Conservation (phyloP, 495 filamentous ascomycete genomes). For the Evernia prunastri region DNA sequence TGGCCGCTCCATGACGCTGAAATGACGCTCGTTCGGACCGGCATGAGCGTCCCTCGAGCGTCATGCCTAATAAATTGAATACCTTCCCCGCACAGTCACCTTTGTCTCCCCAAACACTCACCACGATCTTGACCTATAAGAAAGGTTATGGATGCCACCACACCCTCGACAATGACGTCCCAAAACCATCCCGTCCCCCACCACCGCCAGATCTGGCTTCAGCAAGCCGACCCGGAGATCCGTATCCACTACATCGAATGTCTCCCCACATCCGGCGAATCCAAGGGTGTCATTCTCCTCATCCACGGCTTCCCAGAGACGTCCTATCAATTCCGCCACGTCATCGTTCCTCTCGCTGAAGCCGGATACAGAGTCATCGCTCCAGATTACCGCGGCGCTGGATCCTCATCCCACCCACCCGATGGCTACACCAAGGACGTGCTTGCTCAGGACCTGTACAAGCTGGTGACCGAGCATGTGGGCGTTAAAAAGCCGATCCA, state of each 20-base stretch:
- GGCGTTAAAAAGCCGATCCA: constrained; percentile 36
- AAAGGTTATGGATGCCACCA: background rate
- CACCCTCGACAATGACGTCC: constrained; percentile 6
- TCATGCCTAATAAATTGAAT: constrained; percentile 12
- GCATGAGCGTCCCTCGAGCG: constrained; percentile 9
- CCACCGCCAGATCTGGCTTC: constrained; percentile 25
- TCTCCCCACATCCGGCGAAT: constrained; percentile 5
- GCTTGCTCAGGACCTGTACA: constrained; percentile 28
- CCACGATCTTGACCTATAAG: background rate
- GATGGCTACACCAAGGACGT: constrained; percentile 34
- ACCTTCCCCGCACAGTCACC: background rate
- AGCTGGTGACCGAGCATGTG: constrained; percentile 27
- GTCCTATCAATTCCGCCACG: constrained; percentile 41
- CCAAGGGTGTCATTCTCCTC: constrained; percentile 25
- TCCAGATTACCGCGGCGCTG: constrained; percentile 43
- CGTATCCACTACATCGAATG: constrained; percentile 26
- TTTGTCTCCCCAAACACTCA: background rate
- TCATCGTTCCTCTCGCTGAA: constrained; percentile 34
- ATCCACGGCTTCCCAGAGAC: constrained; percentile 39
- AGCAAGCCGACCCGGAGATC: constrained; percentile 25
- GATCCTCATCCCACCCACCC: constrained; percentile 35
- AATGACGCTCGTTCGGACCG: constrained; percentile 9
- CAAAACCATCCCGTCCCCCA: background rate
- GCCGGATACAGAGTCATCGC: constrained; percentile 39
- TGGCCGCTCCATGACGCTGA: constrained; percentile 7